Evolutionary conservation across 2,329 filamentous ascomycete species (phyloP), one percentile per base, ranked within the genome.

Genomic region (Penicillium nordicum): DNA sequence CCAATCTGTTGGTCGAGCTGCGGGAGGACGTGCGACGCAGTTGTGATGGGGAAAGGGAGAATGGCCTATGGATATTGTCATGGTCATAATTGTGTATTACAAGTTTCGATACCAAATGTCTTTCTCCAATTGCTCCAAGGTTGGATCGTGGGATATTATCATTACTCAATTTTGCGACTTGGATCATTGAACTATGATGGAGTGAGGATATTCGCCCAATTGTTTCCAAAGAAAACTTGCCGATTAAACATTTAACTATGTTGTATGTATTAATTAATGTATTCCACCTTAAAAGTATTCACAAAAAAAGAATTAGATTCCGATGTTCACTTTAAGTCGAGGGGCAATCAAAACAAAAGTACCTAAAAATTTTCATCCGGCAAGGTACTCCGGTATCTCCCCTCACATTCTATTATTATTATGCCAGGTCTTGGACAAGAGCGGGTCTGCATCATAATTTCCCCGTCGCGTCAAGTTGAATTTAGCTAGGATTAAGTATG

Each of bases 341-440:
- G 21, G n/a, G 43, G 27, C 10, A 30, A 37, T 32, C 25, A 11
- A 18, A 23, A 29, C 52, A 50, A 55, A 55, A 55, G 53, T 55
- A 55, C 53, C 30, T 37, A 21, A 21, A 40, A 25, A 14, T 46
- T 54, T 52, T 52, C 42, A 34, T 45, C 9, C 42, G 48, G 29
- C 25, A 55, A 51, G 45, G 23, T 23, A 38, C 6, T 30, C 52
- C 45, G 14, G 30, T 40, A 27, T 36, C 41, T 53, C 25, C 21
- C 53, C 53, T 54, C 44, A 38, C 50, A 47, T 46, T 46, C 51
- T 44, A 44, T 50, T 34, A 44, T 50, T 34, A 50, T 44, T 44
- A 53, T 55, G 49, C 37, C 16, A 23, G 50, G 58, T 63, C 56
- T 61, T 46, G 60, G 58, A 57, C 57, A 59, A n/a, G 32, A 42